These are phyloP conservation scores for Wickerhamiella azymoides DNA, from an alignment of 805 yeast species.

Conservation along the genomic window DNA sequence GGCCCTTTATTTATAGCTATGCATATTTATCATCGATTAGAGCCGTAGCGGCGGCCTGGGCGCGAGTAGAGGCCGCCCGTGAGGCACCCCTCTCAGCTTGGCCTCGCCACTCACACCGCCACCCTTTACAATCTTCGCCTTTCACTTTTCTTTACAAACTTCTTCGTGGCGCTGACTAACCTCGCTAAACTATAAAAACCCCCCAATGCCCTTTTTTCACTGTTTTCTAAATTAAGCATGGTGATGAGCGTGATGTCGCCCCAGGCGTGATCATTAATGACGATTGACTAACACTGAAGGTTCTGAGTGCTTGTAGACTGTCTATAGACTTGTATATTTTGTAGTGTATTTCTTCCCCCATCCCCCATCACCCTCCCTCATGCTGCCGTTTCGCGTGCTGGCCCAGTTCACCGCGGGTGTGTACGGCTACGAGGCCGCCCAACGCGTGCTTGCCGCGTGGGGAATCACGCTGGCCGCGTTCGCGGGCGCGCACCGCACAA, in stretches of 20 bases:
- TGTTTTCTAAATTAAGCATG: background rate
- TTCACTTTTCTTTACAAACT: no score
- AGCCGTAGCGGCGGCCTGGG: no score
- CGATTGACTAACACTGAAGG: constrained; percentile 23
- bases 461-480: background rate
- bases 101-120: no score
- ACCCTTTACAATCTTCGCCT: no score
- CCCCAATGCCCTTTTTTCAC: background rate
- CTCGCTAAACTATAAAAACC: background rate
- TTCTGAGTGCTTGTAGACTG: constrained; percentile 17
- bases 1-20: no score
- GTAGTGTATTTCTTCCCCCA: background rate
- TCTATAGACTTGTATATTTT: background rate
- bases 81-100: no score
- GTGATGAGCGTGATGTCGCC: constrained; percentile 16
- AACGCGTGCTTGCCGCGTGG: background rate
- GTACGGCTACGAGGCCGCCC: background rate
- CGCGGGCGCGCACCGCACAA: background rate
- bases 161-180: background rate
- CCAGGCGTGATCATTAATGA: constrained; percentile 22
- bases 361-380: background rate
- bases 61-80: no score
- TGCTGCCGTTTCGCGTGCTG: background rate
- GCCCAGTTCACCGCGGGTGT: background rate
- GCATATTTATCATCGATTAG: no score